Conservation (phyloP, 441 rosid genomes). For the Gossypium aridum region DNA sequence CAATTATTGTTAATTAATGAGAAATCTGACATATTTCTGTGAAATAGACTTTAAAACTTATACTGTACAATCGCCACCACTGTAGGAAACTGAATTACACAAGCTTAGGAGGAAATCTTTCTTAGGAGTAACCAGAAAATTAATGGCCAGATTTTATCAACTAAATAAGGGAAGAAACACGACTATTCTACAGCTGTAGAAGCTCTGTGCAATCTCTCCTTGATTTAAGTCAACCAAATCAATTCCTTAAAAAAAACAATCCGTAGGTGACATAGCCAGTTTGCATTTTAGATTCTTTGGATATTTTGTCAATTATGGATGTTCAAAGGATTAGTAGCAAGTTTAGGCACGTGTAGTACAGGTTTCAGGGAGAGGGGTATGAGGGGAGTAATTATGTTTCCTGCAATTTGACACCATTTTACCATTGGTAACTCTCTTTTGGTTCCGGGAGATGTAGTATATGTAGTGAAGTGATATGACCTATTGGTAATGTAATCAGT, state of each 20-base stretch:
- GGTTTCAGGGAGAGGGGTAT: background rate
- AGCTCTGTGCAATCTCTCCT: background rate
- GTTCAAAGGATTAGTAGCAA: background rate
- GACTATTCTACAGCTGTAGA: background rate
- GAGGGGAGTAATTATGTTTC: background rate
- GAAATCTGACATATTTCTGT: slow-evolving; percentile 4
- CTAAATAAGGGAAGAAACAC: background rate
- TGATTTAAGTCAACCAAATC: background rate
- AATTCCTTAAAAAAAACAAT: background rate
- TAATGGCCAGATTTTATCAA: background rate
- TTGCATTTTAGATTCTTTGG: background rate
- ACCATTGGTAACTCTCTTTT: background rate
- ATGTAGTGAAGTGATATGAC: background rate
- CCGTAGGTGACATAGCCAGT: background rate
- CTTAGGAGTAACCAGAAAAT: background rate
- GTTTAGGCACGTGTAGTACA: background rate
- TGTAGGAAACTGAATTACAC: background rate
- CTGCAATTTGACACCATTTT: background rate
- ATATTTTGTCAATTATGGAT: background rate
- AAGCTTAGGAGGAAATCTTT: background rate
- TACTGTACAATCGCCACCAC: background rate
- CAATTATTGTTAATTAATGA: background rate
- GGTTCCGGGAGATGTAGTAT: background rate
- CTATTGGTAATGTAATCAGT: background rate
- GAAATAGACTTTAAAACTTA: background rate